Evolutionary conservation across 2,329 filamentous ascomycete genomes (phyloP).

Genomic region (Amauroascus niger): DNA sequence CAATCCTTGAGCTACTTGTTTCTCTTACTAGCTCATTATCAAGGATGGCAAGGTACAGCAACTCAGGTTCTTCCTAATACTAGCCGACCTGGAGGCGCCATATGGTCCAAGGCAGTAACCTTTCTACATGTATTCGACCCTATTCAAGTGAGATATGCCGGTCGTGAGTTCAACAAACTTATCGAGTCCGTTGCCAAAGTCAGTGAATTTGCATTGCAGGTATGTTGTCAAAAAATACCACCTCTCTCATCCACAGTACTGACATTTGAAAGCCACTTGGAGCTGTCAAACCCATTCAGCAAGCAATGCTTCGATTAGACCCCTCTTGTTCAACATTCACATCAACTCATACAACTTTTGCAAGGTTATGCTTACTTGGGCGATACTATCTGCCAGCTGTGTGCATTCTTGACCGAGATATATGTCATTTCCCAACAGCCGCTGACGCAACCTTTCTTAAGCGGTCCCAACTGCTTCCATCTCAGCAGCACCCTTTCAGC

Average conservation of each 20-base stretch:
- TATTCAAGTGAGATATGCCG: constrained; percentile 38
- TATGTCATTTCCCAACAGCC: constrained; percentile 34
- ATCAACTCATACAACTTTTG: constrained; percentile 34
- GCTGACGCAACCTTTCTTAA: constrained; percentile 21
- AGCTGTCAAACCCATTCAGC: constrained; percentile 34
- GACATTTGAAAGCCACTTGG: constrained; percentile 27
- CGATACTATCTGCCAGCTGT: constrained; percentile 33
- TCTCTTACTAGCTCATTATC: constrained; percentile 44
- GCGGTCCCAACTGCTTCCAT: constrained; percentile 22
- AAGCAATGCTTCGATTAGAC: constrained; percentile 39
- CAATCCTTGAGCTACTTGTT: constrained; percentile 53
- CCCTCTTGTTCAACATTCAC: constrained; percentile 36
- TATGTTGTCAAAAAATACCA: constrained; percentile 17
- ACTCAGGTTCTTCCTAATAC: constrained; percentile 30
- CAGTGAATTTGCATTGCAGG: constrained; percentile 30
- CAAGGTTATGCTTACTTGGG: constrained; percentile 36
- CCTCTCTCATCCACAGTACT: constrained; percentile 2
- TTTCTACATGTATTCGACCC: constrained; percentile 48
- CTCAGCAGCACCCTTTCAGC: constrained; percentile 26
- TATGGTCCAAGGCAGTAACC: constrained; percentile 43
- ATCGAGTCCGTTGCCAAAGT: constrained; percentile 28
- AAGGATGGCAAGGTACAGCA: constrained; percentile 28
- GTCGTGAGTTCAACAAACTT: constrained; percentile 27
- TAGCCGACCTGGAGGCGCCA: constrained; percentile 34
- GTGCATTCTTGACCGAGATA: constrained; percentile 34